Conservation (phyloP, 495 filamentous ascomycete species). For the Mycothermus thermophilus region DNA sequence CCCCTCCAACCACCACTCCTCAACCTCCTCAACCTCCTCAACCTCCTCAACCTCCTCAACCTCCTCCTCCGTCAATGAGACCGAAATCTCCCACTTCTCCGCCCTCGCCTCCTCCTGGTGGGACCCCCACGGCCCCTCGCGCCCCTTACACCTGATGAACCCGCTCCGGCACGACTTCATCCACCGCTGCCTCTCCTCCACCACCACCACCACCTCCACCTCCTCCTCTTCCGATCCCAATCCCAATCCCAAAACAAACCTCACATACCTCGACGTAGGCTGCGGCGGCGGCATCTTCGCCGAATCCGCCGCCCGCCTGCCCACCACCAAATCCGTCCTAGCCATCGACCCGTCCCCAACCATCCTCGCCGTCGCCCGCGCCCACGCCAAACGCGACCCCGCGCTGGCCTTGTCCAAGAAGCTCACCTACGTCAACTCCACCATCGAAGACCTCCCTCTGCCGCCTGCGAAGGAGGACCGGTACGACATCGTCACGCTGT, state of each 20-base stretch:
- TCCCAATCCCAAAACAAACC: constrained; percentile 4
- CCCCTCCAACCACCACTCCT: not conserved
- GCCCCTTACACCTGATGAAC: constrained; percentile 95
- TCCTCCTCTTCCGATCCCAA: not conserved
- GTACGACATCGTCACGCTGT: constrained; percentile 66
- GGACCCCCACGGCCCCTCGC: constrained; percentile 87
- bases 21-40: constrained; percentile 1
- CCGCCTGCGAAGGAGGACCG: constrained; percentile 21
- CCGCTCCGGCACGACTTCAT: constrained; percentile 92
- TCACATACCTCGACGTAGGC: constrained; percentile 80
- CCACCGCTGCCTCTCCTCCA: constrained; percentile 44
- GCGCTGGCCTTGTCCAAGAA: constrained; percentile 35
- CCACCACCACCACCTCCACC: constrained; percentile 1
- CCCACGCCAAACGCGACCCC: constrained; percentile 57
- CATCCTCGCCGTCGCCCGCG: constrained; percentile 66
- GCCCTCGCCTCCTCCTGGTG: constrained; percentile 89
- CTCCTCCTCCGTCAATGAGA: constrained; percentile 58
- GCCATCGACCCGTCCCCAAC: constrained; percentile 72
- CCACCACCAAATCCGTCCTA: constrained; percentile 50
- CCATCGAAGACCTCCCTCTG: constrained; percentile 53
- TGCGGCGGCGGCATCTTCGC: constrained; percentile 96
- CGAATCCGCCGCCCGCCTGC: constrained; percentile 72
- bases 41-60: constrained; percentile 6
- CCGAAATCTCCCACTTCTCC: constrained; percentile 89
- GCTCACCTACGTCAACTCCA: constrained; percentile 54